phyloP scores from a whole-genome alignment of 768 basidiomycete species.

The Mycena chlorophos region DNA sequence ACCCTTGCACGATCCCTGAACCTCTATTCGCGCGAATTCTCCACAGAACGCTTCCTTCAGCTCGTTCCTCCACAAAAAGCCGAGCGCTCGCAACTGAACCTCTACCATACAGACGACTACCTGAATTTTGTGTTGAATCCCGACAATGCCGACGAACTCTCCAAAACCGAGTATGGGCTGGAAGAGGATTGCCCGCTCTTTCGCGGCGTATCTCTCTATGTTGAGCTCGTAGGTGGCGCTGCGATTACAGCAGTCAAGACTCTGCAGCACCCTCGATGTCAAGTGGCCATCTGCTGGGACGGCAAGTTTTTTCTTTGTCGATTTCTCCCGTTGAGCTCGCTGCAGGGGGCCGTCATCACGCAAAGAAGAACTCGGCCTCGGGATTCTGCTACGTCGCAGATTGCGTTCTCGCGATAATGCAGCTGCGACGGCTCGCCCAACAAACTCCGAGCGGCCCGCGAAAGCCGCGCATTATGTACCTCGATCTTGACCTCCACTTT shows the following conservation, averaged over 20 bases:
- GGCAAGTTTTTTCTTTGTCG: no score
- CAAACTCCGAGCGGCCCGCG: conserved; percentile 16
- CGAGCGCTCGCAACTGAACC: conserved; percentile 53
- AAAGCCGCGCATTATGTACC: conserved; percentile 76
- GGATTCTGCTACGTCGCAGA: conserved; percentile 97
- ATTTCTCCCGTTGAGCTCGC: no score
- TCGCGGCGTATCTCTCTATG: conserved; percentile 64
- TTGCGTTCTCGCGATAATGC: conserved; percentile 77
- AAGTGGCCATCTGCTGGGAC: conserved; percentile 85
- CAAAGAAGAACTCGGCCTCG: conserved; percentile 71
- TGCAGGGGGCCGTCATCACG: conserved; percentile 80
- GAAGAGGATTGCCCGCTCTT: conserved; percentile 88
- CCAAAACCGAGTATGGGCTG: conserved; percentile 51
- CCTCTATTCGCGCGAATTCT: conserved; percentile 39
- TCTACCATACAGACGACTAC: conserved; percentile 74
- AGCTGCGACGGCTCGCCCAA: conserved; percentile 40
- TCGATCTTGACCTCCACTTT: conserved; percentile 92
- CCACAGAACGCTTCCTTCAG: conserved; percentile 33
- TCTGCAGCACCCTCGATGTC: conserved; percentile 49
- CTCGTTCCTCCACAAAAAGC: conserved; percentile 59
- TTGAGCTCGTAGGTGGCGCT: conserved; percentile 71
- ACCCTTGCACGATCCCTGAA: conserved; percentile 56
- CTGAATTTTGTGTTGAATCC: conserved; percentile 57
- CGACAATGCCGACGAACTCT: conserved; percentile 24
- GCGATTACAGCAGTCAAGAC: conserved; percentile 71